phyloP scores from a whole-genome alignment of 345 rosid species.

The Citrus hindsii region DNA sequence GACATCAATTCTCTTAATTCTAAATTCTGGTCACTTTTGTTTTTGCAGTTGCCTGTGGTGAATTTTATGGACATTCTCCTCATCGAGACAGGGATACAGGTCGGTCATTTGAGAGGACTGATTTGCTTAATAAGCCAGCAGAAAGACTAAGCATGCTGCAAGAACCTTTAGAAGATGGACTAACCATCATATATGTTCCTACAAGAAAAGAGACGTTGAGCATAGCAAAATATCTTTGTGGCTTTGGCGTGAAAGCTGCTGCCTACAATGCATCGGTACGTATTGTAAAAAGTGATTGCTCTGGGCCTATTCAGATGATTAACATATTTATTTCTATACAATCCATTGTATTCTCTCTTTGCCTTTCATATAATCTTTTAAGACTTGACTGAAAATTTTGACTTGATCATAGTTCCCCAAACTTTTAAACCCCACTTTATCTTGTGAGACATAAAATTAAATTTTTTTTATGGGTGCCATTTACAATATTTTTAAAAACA shows the following conservation, averaged over 20 bases:
- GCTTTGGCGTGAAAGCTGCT: constrained; percentile 75
- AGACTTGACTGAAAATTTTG: neutral
- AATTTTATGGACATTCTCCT: constrained; percentile 49
- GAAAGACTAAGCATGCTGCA: constrained; percentile 33
- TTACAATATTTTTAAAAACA: neutral
- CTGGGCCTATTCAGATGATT: neutral
- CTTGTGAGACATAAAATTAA: neutral
- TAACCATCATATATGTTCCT: constrained; percentile 84
- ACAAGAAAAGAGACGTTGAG: constrained; percentile 77
- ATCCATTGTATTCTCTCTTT: neutral
- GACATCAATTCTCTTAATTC: neutral
- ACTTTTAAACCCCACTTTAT: neutral
- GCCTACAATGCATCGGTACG: constrained; percentile 84
- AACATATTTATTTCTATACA: neutral
- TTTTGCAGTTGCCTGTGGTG: constrained; percentile 69
- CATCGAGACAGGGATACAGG: constrained; percentile 22
- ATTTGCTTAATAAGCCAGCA: constrained; percentile 31
- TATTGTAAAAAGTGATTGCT: neutral
- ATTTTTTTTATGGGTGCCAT: neutral
- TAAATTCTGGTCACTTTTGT: constrained; percentile 15
- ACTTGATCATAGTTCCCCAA: neutral
- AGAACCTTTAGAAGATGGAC: constrained; percentile 56
- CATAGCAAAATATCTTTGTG: constrained; percentile 62
- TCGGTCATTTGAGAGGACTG: constrained; percentile 22
- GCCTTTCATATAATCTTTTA: neutral